Evolutionary conservation across 1,139 yeast genomes (phyloP).

Genomic region (Starmera stellimalicola): DNA sequence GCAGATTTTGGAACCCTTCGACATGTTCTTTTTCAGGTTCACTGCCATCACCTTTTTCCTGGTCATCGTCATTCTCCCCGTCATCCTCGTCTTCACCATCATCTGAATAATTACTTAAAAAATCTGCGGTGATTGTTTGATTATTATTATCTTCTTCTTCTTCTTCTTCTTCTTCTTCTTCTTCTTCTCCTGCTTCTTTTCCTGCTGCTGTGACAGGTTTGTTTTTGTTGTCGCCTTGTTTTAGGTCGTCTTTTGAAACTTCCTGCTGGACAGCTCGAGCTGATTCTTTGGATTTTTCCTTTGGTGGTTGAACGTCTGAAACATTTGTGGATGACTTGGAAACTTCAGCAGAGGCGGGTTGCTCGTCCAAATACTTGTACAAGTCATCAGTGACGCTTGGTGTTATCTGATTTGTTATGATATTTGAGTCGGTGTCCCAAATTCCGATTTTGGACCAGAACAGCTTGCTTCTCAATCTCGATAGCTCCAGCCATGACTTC

Average conservation of each 20-base stretch:
- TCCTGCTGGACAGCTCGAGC: neutral
- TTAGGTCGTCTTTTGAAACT: neutral
- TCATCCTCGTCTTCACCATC: slow-evolving; percentile 8
- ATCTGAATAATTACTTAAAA: slow-evolving; percentile 12
- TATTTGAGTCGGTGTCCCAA: slow-evolving; percentile 27
- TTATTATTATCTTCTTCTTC: slow-evolving; percentile 4
- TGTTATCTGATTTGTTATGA: slow-evolving; percentile 22
- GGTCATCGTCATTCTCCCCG: neutral
- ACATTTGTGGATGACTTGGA: neutral
- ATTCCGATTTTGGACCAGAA: slow-evolving; percentile 82
- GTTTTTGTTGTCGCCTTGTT: neutral
- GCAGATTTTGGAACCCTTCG: slow-evolving; percentile 4
- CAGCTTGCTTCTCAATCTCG: slow-evolving; percentile 47
- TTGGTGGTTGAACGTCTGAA: neutral
- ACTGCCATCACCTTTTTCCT: slow-evolving; percentile 1
- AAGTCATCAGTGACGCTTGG: slow-evolving; percentile 18
- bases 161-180: slow-evolving; percentile 1
- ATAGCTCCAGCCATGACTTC: slow-evolving; percentile 50
- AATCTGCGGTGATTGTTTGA: slow-evolving; percentile 6
- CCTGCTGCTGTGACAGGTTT: slow-evolving; percentile 1
- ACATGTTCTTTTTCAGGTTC: slow-evolving; percentile 4
- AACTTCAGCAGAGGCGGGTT: slow-evolving; percentile 4
- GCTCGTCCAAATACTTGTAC: slow-evolving; percentile 2
- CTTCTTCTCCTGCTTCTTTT: slow-evolving; percentile 1
- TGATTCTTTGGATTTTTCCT: neutral